Evolutionary conservation across 345 rosid species (phyloP), one percentile per base, ranked within the genome.

Genomic region (Clausena lansium): DNA sequence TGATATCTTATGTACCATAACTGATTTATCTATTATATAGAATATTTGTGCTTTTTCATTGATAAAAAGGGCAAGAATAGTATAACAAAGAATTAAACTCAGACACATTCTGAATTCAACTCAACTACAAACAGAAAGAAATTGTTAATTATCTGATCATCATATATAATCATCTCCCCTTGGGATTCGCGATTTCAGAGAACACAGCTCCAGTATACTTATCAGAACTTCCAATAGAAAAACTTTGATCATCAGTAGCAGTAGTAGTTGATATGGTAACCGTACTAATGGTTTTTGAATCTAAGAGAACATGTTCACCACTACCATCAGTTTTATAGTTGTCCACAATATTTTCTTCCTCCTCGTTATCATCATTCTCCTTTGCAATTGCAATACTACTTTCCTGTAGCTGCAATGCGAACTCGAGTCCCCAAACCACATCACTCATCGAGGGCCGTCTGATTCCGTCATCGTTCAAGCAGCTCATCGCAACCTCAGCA

Each of bases 401-500:
- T 41, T 71, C 73, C 32, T 83, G 83, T 9, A 83, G 39, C 72
- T 77, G 83, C 74, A 80, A 71, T 2, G 81, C 81, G 35, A 77
- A 68, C 71, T 83, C 83, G 27, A 83, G 73, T 9, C 60, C 81
- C 73, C 78, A 22, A 1, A 80, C 81, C 69, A 80, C 81, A 35
- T 77, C 81, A 13, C 60, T 36, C 83, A 80, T 77, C 9, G 72
- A 58, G 1, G 83, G 85, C 67, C 85, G 72, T 41, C 28, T 24
- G 6, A 11, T 28, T 57, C 83, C 83, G 4, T 62, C 47, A 22
- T 47, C 76, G 39, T 10, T 32, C 68, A 73, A 5, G 24, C 76
- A 73, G 0, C 39, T 39, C 28, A 60, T 73, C 11, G 87, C 88
- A 22, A 87, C 77, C 80, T 89, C 90, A 4, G 77, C 82, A 15